Base-by-base conservation (phyloP, 2,329 filamentous ascomycete species). In the Exophiala calicioides region DNA sequence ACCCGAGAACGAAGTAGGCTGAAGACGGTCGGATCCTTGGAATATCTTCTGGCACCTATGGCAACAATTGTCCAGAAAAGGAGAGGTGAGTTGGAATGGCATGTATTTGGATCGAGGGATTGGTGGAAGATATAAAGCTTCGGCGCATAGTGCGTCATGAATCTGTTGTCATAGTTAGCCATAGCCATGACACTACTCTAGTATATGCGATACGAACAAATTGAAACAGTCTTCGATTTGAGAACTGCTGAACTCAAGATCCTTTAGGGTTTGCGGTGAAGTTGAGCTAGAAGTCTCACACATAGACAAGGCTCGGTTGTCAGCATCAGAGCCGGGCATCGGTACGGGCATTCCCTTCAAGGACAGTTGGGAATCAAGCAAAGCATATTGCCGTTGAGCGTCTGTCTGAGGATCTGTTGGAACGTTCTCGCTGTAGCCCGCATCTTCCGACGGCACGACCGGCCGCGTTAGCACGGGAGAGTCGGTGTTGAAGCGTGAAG, bases 31-130 rank as follows among this genome's bases (percentile, higher is more conserved):
- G 74, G 67, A 52, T 82, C 78, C 10, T 68, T 62, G 18, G 73
- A 70, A 52, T 78, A 83, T 33, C 79, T 75, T 29, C 82, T 75
- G 21, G 79, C 75, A 12, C 80, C 81, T 24, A 83, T 75, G 29
- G 78, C 76, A 33, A 84, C 71, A 38, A 85, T 78, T 23, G 79
- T 80, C 82, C 82, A 85, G 63, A 84, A 84, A 5, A 85, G 71
- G 3, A 85, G 66, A 13, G 77, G 78, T 36, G 78, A 81, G 21
- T 75, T 66, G 13, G 70, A 70, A 53, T 78, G 77, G 61, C 78
- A 82, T 32, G 78, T 72, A 26, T 82, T 76, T 2, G 79, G 75
- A 7, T 69, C 63, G 44, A 71, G 68, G 6, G 70, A 61, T 31
- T 69, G 69, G 47, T 83, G 79, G 24, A 85, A 70, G 49, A 85